phyloP scores from a whole-genome alignment of 305 asterid genomes.

The Fraxinus greggii region DNA sequence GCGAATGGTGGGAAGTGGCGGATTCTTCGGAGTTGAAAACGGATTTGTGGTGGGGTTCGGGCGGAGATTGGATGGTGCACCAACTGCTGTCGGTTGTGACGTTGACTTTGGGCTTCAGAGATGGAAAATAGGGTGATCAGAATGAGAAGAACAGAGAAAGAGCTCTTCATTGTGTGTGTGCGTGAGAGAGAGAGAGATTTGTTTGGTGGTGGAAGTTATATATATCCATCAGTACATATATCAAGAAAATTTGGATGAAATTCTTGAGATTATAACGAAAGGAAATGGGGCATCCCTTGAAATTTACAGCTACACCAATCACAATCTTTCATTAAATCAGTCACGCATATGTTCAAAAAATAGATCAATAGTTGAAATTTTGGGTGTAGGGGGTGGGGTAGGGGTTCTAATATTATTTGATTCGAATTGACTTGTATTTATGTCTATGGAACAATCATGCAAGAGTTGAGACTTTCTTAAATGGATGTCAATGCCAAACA shows the following conservation, averaged over 20 bases:
- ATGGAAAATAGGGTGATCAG: slow-evolving; percentile 23
- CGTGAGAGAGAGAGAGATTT: not conserved
- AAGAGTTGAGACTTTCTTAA: not conserved
- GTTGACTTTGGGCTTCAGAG: slow-evolving; percentile 15
- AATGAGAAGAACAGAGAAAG: slow-evolving; percentile 21
- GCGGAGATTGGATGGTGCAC: slow-evolving; percentile 33
- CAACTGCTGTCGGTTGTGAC: slow-evolving; percentile 10
- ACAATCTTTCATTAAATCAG: not conserved
- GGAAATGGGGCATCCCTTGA: not conserved
- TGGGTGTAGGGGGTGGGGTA: not conserved
- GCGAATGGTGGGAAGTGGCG: slow-evolving; percentile 53
- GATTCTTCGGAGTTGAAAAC: slow-evolving; percentile 45
- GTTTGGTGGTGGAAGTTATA: not conserved
- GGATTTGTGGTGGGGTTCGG: slow-evolving; percentile 29
- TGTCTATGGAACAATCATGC: not conserved
- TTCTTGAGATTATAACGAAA: not conserved
- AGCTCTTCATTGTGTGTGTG: slow-evolving; percentile 29
- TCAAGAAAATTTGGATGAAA: not conserved
- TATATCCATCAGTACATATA: not conserved
- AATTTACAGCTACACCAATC: not conserved
- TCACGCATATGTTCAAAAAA: not conserved
- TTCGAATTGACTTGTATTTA: not conserved
- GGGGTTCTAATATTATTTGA: not conserved
- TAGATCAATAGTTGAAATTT: not conserved
- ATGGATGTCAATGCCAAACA: not conserved